Conservation (phyloP, 2,329 filamentous ascomycete species). For the Fonsecaea erecta region DNA sequence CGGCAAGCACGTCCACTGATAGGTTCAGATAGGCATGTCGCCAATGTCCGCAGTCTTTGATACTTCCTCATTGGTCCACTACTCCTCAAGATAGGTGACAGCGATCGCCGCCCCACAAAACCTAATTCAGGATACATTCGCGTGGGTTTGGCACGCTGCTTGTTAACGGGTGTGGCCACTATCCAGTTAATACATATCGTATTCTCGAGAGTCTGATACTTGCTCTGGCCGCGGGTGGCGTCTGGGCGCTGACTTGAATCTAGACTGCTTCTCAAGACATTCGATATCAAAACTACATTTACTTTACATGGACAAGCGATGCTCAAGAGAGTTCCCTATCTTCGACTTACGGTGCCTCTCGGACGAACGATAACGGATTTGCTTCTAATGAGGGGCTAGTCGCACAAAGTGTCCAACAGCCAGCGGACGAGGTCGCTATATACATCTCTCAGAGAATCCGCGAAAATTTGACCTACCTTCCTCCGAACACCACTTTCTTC, state of each 20-base stretch:
- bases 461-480: neutral
- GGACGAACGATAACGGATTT: neutral
- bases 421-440: neutral
- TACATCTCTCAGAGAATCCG: neutral
- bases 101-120: neutral
- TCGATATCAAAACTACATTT: neutral
- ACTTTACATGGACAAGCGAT: neutral
- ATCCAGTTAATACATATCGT: neutral
- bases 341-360: neutral
- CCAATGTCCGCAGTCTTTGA: neutral
- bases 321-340: neutral
- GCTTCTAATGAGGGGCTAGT: neutral
- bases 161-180: neutral
- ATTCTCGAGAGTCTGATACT: neutral
- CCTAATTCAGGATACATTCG: neutral
- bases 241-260: neutral
- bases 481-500: neutral
- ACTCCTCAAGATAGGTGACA: conserved; percentile 9
- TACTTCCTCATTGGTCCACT: conserved; percentile 3
- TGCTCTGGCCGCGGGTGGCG: neutral
- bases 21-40: conserved; percentile 18
- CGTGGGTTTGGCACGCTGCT: neutral
- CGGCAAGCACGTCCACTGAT: conserved; percentile 3
- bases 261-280: neutral
- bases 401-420: neutral